Conservation (phyloP, 1,139 yeast species). For the Nakaseomyces nivariensis region DNA sequence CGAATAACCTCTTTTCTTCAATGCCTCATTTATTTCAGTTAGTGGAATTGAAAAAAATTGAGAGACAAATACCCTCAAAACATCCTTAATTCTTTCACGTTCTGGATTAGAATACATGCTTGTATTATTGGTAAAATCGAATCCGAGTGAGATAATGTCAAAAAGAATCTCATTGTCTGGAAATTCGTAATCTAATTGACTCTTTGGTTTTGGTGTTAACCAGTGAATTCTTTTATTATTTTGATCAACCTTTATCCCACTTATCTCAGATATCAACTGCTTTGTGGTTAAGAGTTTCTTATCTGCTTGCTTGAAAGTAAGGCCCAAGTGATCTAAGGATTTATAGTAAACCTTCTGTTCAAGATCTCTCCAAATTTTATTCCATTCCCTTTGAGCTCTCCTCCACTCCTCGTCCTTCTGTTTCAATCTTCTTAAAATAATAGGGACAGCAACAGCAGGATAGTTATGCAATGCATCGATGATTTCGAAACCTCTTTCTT, state of each 20-base stretch:
- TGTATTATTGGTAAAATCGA: conserved; percentile 58
- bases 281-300: conserved; percentile 84
- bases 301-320: conserved; percentile 93
- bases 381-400: conserved; percentile 97
- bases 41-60: conserved; percentile 23
- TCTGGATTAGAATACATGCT: conserved; percentile 75
- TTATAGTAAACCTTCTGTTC: conserved; percentile 92
- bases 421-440: conserved; percentile 80
- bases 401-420: conserved; percentile 99
- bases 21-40: conserved; percentile 29
- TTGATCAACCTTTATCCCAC: conserved; percentile 88
- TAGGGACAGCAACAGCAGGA: conserved; percentile 92
- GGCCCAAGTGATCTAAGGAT: conserved; percentile 87
- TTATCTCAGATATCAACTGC: conserved; percentile 81
- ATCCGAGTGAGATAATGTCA: conserved; percentile 64
- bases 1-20: conserved; percentile 21
- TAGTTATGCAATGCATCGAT: conserved; percentile 91
- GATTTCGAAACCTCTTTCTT: conserved; percentile 91
- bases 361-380: conserved; percentile 97
- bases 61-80: conserved; percentile 52
- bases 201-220: conserved; percentile 74
- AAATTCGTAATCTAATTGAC: conserved; percentile 64
- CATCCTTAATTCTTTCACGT: conserved; percentile 64
- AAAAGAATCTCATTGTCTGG: conserved; percentile 57
- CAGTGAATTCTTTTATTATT: conserved; percentile 68